Conservation (phyloP, 352 stramenopile genomes). For the Nothophytophthora sp. region DNA sequence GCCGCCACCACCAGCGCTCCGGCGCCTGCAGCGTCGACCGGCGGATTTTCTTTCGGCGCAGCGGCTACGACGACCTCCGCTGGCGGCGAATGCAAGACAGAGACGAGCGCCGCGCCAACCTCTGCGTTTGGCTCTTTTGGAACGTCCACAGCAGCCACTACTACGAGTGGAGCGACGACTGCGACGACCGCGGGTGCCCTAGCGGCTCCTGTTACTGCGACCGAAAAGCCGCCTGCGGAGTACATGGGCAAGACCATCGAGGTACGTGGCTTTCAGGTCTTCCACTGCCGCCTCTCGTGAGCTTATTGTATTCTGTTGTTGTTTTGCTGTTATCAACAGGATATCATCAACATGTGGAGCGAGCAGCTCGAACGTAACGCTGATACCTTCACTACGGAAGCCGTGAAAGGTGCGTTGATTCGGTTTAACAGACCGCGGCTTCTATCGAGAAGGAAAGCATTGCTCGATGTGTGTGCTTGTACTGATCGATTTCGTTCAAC, state of each 20-base stretch:
- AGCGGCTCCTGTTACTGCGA: slow-evolving; percentile 36
- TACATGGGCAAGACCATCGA: slow-evolving; percentile 88
- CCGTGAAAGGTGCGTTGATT: slow-evolving; percentile 68
- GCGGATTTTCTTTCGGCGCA: slow-evolving; percentile 49
- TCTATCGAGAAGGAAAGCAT: background rate
- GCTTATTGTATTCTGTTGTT: background rate
- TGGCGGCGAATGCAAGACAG: slow-evolving; percentile 28
- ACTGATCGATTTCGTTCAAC: too few relatives aligned
- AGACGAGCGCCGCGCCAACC: slow-evolving; percentile 12
- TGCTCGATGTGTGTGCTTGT: slow-evolving; percentile 1
- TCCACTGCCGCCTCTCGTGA: too few relatives aligned
- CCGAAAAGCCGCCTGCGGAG: slow-evolving; percentile 73
- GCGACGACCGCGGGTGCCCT: slow-evolving; percentile 13
- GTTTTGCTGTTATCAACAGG: slow-evolving; percentile 25
- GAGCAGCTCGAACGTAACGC: slow-evolving; percentile 85
- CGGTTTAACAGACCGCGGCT: too few relatives aligned
- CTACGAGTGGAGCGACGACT: slow-evolving; percentile 16
- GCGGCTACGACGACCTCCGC: slow-evolving; percentile 15
- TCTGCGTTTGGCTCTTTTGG: slow-evolving; percentile 29
- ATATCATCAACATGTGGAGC: slow-evolving; percentile 91
- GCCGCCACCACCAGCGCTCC: slow-evolving; percentile 8
- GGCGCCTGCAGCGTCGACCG: slow-evolving; percentile 15
- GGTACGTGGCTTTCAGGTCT: slow-evolving; percentile 27
- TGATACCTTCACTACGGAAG: slow-evolving; percentile 87
- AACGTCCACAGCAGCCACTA: slow-evolving; percentile 22